Conservation (phyloP, 192 early-diverging fungal genomes). For the Dissophora globulifera region DNA sequence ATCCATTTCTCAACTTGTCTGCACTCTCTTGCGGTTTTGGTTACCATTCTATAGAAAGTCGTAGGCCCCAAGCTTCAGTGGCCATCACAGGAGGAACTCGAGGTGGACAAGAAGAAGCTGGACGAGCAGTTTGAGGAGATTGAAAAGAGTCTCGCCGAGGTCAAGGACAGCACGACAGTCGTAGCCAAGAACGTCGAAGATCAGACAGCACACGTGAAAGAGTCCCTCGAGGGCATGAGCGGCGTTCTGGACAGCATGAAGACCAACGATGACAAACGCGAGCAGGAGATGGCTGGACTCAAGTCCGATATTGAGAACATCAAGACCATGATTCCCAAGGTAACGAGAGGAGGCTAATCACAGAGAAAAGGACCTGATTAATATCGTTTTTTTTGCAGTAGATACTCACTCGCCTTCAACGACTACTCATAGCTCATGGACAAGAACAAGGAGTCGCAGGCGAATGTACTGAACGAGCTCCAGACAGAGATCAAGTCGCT, state of each 20-base stretch:
- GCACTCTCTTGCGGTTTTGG: too few relatives aligned
- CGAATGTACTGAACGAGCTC: slow-evolving; percentile 75
- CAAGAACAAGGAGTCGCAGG: slow-evolving; percentile 76
- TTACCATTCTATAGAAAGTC: slow-evolving; percentile 60
- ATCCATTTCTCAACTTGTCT: too few relatives aligned
- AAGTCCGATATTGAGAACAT: slow-evolving; percentile 81
- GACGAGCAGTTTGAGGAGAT: slow-evolving; percentile 70
- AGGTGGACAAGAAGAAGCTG: slow-evolving; percentile 75
- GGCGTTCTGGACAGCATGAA: slow-evolving; percentile 70
- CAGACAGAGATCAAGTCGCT: slow-evolving; percentile 96
- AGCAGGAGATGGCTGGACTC: slow-evolving; percentile 75
- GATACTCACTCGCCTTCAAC: too few relatives aligned
- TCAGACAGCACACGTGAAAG: slow-evolving; percentile 78
- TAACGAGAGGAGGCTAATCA: slow-evolving; percentile 28
- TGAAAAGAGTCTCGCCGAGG: slow-evolving; percentile 51
- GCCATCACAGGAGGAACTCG: slow-evolving; percentile 75
- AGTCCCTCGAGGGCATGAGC: slow-evolving; percentile 73
- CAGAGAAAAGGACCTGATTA: too few relatives aligned
- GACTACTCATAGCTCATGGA: slow-evolving; percentile 82
- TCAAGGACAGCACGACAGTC: slow-evolving; percentile 41
- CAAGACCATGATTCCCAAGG: slow-evolving; percentile 79
- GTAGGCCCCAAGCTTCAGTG: slow-evolving; percentile 68
- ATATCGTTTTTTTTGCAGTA: too few relatives aligned
- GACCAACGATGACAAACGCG: slow-evolving; percentile 70
- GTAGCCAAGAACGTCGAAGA: slow-evolving; percentile 70